Evolutionary conservation across 345 rosid species (phyloP).

Genomic region (Cardamine resedifolia): DNA sequence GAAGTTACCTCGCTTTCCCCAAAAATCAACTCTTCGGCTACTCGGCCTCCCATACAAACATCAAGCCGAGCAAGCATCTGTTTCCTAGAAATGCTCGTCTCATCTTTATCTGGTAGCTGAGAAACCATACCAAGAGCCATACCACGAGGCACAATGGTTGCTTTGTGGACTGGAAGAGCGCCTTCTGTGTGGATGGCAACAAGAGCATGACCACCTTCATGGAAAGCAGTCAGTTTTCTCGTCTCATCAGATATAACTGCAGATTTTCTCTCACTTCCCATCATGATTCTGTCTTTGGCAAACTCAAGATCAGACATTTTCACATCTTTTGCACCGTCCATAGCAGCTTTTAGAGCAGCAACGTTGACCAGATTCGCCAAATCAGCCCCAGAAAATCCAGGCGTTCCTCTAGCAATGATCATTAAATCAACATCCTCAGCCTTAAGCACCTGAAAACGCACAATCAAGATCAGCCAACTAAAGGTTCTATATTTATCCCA

Average conservation of each 20-base stretch:
- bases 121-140: conserved; percentile 96
- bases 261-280: conserved; percentile 98
- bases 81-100: conserved; percentile 66
- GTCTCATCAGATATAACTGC: conserved; percentile 88
- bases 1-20: conserved; percentile 90
- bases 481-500: neutral
- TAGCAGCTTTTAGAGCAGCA: conserved; percentile 95
- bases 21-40: conserved; percentile 92
- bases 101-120: conserved; percentile 83
- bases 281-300: conserved; percentile 91
- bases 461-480: conserved; percentile 3
- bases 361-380: conserved; percentile 83
- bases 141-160: conserved; percentile 95
- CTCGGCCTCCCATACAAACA: conserved; percentile 95
- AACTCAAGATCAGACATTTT: conserved; percentile 87
- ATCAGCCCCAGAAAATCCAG: conserved; percentile 98
- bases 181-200: conserved; percentile 91
- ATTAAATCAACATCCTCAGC: conserved; percentile 90
- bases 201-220: conserved; percentile 98
- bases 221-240: conserved; percentile 76
- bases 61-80: conserved; percentile 98
- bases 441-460: conserved; percentile 64
- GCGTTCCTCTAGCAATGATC: conserved; percentile 95
- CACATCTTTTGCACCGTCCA: conserved; percentile 93
- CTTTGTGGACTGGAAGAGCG: conserved; percentile 94